These are phyloP conservation scores for Phoma sp. DNA, from an alignment of 2,329 filamentous ascomycete genomes.

Conservation along the genomic window DNA sequence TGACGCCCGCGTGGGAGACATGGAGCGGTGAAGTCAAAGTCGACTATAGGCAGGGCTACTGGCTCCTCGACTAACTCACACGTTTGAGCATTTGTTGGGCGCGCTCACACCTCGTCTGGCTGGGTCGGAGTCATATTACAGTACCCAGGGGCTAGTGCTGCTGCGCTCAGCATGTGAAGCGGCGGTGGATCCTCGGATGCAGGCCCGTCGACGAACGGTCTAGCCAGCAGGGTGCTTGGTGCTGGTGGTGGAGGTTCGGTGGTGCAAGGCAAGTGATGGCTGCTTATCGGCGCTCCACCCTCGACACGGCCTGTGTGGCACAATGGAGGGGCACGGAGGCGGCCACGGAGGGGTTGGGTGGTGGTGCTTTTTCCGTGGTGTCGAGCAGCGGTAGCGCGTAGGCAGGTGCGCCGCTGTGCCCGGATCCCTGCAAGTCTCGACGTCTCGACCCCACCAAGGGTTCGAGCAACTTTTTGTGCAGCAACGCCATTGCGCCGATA, in stretches of 20 bases:
- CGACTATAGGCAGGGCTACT: too few species aligned
- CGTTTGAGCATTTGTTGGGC: slow-evolving; percentile 13
- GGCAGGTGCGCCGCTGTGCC: neutral
- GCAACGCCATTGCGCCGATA: slow-evolving; percentile 17
- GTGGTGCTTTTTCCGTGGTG: neutral
- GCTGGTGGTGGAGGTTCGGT: neutral
- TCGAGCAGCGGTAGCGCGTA: slow-evolving; percentile 6
- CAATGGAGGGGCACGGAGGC: neutral
- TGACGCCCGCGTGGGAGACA: neutral
- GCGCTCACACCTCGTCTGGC: slow-evolving; percentile 3
- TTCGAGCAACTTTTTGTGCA: slow-evolving; percentile 16
- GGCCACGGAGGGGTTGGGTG: neutral
- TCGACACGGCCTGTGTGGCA: slow-evolving; percentile 12
- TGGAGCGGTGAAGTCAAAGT: slow-evolving; percentile 13
- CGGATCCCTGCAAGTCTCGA: slow-evolving; percentile 21
- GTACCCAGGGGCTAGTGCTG: neutral
- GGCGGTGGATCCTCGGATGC: neutral
- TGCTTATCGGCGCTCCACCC: slow-evolving; percentile 14
- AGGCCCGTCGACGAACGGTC: neutral
- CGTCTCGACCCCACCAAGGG: slow-evolving; percentile 7
- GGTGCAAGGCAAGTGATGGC: neutral
- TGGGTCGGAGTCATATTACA: slow-evolving; percentile 6
- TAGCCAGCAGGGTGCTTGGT: neutral
- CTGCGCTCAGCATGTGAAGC: slow-evolving; percentile 15
- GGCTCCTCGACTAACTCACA: neutral